These are phyloP conservation scores for Hypoxylon sp. DNA, from an alignment of 2,329 filamentous ascomycete species.

Conservation along the genomic window DNA sequence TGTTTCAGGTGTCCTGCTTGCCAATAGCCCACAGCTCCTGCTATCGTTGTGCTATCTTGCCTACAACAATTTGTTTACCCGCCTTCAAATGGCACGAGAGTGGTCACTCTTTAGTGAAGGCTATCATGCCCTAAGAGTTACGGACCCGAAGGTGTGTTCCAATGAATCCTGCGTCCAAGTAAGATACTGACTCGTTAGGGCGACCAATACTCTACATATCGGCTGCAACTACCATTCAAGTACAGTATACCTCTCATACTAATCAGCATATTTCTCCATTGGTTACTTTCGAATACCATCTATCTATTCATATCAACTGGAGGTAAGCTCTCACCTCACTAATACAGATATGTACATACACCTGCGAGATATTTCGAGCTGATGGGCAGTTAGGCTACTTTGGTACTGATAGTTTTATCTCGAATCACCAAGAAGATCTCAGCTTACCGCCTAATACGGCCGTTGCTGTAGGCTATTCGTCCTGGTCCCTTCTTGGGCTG, in stretches of 20 bases:
- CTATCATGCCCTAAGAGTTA: conserved; percentile 56
- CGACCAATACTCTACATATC: conserved; percentile 56
- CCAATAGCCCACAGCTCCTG: conserved; percentile 59
- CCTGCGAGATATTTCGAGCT: not conserved
- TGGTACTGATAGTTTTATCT: conserved; percentile 19
- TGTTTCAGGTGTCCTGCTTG: conserved; percentile 41
- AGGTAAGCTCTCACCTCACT: conserved; percentile 28
- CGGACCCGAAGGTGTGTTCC: conserved; percentile 47
- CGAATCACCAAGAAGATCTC: not conserved
- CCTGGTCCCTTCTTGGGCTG: conserved; percentile 34
- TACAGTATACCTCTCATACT: conserved; percentile 58
- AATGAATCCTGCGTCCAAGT: not conserved
- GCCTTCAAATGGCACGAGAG: conserved; percentile 60
- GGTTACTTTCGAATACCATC: conserved; percentile 59
- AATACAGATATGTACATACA: not conserved
- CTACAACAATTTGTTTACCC: conserved; percentile 61
- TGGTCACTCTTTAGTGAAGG: conserved; percentile 56
- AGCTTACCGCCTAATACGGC: conserved; percentile 40
- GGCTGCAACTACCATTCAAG: conserved; percentile 59
- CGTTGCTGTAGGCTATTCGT: conserved; percentile 36
- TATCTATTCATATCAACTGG: conserved; percentile 54
- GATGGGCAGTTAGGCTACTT: conserved; percentile 28
- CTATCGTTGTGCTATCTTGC: conserved; percentile 59
- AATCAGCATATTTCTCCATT: conserved; percentile 57
- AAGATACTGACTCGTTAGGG: conserved; percentile 37